Conservation (phyloP, 495 filamentous ascomycete genomes). For the Thermochaetoides thermophila region DNA sequence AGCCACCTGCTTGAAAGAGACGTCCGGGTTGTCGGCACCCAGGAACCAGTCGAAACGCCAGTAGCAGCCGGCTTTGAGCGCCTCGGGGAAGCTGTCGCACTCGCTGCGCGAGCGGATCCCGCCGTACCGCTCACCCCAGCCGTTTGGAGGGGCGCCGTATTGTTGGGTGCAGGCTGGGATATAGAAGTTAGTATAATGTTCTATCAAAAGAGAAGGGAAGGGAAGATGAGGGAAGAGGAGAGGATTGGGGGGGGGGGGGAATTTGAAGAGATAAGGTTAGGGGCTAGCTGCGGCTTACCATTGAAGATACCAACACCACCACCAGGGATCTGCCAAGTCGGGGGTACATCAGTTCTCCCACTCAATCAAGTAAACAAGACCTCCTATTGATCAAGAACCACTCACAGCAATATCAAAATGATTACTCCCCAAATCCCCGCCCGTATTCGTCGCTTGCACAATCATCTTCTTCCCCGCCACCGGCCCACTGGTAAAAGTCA, state of each 20-base stretch:
- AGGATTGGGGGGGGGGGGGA: background rate
- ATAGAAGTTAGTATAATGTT: slow-evolving; percentile 11
- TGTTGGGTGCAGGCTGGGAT: slow-evolving; percentile 37
- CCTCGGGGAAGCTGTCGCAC: slow-evolving; percentile 40
- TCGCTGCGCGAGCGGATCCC: slow-evolving; percentile 36
- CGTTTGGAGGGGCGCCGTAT: slow-evolving; percentile 41
- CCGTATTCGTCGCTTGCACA: slow-evolving; percentile 55
- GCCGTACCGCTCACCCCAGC: slow-evolving; percentile 51
- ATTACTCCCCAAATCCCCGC: slow-evolving; percentile 40
- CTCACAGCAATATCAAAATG: slow-evolving; percentile 47
- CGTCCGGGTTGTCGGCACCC: slow-evolving; percentile 44
- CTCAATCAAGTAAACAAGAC: no score
- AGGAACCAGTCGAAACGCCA: slow-evolving; percentile 57
- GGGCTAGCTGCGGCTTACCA: no score
- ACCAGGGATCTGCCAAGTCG: slow-evolving; percentile 42
- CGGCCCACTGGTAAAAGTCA: slow-evolving; percentile 46
- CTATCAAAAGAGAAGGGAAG: slow-evolving; percentile 6
- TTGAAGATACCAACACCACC: slow-evolving; percentile 53
- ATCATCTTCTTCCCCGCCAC: slow-evolving; percentile 47
- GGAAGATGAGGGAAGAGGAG: background rate
- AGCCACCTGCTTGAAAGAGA: slow-evolving; percentile 40
- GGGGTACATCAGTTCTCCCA: no score
- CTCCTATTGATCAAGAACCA: no score
- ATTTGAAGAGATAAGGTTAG: no score
- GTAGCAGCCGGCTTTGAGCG: slow-evolving; percentile 47